These are phyloP conservation scores for Furcasterigmium sp. DNA, from an alignment of 2,329 filamentous ascomycete species.

Conservation along the genomic window DNA sequence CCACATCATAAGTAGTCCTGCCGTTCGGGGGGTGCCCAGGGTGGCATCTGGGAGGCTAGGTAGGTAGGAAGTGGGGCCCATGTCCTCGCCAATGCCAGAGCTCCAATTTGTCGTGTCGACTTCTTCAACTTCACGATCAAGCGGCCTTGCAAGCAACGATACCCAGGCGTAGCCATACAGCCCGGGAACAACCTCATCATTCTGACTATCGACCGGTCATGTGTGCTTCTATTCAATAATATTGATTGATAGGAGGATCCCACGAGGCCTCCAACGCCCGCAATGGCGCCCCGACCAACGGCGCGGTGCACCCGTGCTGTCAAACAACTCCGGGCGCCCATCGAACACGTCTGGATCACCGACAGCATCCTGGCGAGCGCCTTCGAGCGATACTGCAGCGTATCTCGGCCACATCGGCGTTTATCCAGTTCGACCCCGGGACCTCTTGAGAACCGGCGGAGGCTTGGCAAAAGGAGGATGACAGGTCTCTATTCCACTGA, in stretches of 20 bases:
- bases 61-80: neutral
- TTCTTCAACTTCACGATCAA: neutral
- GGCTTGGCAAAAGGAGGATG: conserved; percentile 49
- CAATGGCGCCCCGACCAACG: conserved; percentile 22
- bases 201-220: conserved; percentile 2
- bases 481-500: conserved; percentile 40
- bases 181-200: too few species aligned
- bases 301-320: conserved; percentile 42
- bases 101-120: conserved; percentile 1
- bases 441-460: conserved; percentile 49
- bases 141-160: too few species aligned
- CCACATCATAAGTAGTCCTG: too few species aligned
- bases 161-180: too few species aligned
- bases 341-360: conserved; percentile 52
- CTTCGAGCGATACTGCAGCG: conserved; percentile 38
- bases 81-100: neutral
- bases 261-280: conserved; percentile 14
- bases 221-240: conserved; percentile 4
- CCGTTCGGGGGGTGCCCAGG: too few species aligned
- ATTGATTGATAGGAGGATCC: neutral
- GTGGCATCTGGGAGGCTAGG: neutral
- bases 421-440: conserved; percentile 39
- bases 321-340: conserved; percentile 29
- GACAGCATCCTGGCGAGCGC: conserved; percentile 48
- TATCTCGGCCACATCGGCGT: conserved; percentile 20